Percentiles rank a stretch among this genome's conserved stretches.
Evolutionary conservation across 768 basidiomycete genomes (phyloP).

Genomic region (Lentinus tigrinus): DNA sequence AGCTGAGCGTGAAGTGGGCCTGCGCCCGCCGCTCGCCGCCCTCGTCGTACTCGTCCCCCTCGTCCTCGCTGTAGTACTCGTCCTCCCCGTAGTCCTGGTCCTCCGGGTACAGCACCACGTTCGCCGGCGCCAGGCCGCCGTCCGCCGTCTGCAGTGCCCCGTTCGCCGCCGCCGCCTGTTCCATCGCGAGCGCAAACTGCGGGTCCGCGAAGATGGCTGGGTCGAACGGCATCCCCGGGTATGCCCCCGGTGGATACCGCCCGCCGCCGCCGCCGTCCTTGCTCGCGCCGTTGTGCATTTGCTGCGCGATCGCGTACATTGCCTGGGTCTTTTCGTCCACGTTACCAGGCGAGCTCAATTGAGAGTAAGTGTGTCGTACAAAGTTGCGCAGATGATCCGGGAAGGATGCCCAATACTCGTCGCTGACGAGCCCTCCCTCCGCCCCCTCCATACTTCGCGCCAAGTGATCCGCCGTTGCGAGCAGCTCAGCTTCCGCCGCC

Average conservation of each 20-base stretch:
- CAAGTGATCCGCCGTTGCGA: slow-evolving; percentile 61
- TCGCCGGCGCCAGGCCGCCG: slow-evolving; percentile 14
- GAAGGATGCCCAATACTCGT: slow-evolving; percentile 69
- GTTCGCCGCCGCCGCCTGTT: slow-evolving; percentile 43
- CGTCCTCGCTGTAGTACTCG: slow-evolving; percentile 48
- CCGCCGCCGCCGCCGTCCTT: slow-evolving; percentile 21
- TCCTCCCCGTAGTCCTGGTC: slow-evolving; percentile 40
- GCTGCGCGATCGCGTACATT: slow-evolving; percentile 69
- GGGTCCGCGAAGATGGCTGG: slow-evolving; percentile 55
- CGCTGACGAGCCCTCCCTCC: slow-evolving; percentile 42
- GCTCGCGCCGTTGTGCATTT: slow-evolving; percentile 49
- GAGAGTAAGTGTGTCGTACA: slow-evolving; percentile 44
- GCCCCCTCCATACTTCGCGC: slow-evolving; percentile 52
- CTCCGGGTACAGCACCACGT: slow-evolving; percentile 38
- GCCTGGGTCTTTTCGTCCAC: slow-evolving; percentile 50
- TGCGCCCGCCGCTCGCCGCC: slow-evolving; percentile 26
- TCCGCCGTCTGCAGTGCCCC: slow-evolving; percentile 17
- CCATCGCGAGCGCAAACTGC: slow-evolving; percentile 49
- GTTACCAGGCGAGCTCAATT: slow-evolving; percentile 34
- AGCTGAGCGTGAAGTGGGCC: slow-evolving; percentile 42
- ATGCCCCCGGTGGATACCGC: slow-evolving; percentile 42
- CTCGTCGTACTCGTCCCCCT: slow-evolving; percentile 41
- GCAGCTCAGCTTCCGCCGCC: slow-evolving; percentile 55
- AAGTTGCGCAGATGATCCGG: slow-evolving; percentile 70
- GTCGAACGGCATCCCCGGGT: slow-evolving; percentile 46